phyloP scores from a whole-genome alignment of 352 stramenopile species.

The Pythium utonaiense region DNA sequence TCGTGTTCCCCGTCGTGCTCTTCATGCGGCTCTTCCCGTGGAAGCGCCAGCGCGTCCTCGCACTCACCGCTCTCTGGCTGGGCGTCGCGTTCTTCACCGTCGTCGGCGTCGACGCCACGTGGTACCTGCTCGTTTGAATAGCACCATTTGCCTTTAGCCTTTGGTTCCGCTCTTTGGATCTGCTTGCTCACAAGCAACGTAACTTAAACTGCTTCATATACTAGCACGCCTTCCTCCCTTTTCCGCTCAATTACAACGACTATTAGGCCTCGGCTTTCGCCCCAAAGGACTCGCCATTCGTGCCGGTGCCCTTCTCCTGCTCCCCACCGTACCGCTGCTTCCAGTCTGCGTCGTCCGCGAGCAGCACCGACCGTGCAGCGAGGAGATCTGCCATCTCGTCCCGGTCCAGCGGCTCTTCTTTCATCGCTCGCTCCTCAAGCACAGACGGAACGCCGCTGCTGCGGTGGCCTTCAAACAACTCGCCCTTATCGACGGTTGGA shows the following conservation, averaged over 20 bases:
- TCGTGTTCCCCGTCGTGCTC: slow-evolving; percentile 65
- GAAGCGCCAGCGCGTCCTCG: slow-evolving; percentile 29
- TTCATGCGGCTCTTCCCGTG: slow-evolving; percentile 62
- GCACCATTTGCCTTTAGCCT: not conserved
- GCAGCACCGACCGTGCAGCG: slow-evolving; percentile 13
- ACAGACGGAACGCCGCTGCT: slow-evolving; percentile 30
- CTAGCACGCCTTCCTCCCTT: not conserved
- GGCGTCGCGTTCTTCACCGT: slow-evolving; percentile 33
- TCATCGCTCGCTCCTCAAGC: slow-evolving; percentile 31
- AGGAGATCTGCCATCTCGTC: not conserved
- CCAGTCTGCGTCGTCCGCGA: slow-evolving; percentile 29
- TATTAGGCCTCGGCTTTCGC: not conserved
- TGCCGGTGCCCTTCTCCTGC: not conserved
- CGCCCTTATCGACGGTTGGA: slow-evolving; percentile 19
- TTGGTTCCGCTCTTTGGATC: not conserved
- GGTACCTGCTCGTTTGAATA: slow-evolving; percentile 15
- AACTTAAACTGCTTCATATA: slow-evolving; percentile 13
- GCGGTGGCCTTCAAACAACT: slow-evolving; percentile 23
- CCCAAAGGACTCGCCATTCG: not conserved
- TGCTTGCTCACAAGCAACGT: not conserved
- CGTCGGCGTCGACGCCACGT: slow-evolving; percentile 23
- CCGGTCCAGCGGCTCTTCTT: slow-evolving; percentile 31
- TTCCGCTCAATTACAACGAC: not conserved
- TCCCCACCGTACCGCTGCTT: slow-evolving; percentile 24
- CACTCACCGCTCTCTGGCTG: slow-evolving; percentile 32